A percentile compares a stretch with the other conserved stretches of the same genome.
Conservation (phyloP, 169 alveolate genomes). For the Eimeria falciformis region DNA sequence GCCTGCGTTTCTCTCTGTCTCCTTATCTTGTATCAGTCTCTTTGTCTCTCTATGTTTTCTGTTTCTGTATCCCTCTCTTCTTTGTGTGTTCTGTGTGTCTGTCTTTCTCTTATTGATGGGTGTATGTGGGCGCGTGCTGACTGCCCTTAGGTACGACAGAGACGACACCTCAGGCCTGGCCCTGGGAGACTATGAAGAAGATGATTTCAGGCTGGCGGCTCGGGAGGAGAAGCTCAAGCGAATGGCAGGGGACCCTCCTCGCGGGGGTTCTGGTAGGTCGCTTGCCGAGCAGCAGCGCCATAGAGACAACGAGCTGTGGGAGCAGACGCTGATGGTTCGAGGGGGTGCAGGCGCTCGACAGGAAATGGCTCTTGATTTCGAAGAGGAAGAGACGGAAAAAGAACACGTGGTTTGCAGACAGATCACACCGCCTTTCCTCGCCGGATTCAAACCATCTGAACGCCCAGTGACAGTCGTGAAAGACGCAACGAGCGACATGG, state of each 20-base stretch:
- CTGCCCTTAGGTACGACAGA: conserved; percentile 76
- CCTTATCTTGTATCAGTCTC: too few relatives aligned
- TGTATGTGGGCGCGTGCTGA: too few relatives aligned
- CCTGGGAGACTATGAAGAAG: conserved; percentile 66
- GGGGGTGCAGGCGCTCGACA: conserved; percentile 59
- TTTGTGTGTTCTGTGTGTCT: too few relatives aligned
- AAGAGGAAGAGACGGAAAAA: conserved; percentile 63
- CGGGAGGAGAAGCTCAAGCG: conserved; percentile 70
- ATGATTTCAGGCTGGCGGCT: conserved; percentile 13
- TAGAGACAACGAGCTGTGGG: conserved; percentile 77
- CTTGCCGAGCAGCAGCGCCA: conserved; percentile 39
- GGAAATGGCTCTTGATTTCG: background rate
- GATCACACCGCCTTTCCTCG: conserved; percentile 80
- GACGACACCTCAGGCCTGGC: conserved; percentile 63
- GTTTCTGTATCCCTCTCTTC: too few relatives aligned
- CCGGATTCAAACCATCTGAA: conserved; percentile 75
- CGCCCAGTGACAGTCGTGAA: conserved; percentile 89
- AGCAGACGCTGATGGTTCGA: conserved; percentile 7
- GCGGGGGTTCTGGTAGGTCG: conserved; percentile 26
- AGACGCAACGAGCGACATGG: conserved; percentile 98
- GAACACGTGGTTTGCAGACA: conserved; percentile 78
- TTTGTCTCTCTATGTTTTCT: too few relatives aligned
- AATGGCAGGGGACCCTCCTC: conserved; percentile 1
- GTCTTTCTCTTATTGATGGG: too few relatives aligned
- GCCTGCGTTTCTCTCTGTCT: too few relatives aligned